Evolutionary conservation across 352 stramenopile species (phyloP).

Genomic region (Aphanomyces euteiches): DNA sequence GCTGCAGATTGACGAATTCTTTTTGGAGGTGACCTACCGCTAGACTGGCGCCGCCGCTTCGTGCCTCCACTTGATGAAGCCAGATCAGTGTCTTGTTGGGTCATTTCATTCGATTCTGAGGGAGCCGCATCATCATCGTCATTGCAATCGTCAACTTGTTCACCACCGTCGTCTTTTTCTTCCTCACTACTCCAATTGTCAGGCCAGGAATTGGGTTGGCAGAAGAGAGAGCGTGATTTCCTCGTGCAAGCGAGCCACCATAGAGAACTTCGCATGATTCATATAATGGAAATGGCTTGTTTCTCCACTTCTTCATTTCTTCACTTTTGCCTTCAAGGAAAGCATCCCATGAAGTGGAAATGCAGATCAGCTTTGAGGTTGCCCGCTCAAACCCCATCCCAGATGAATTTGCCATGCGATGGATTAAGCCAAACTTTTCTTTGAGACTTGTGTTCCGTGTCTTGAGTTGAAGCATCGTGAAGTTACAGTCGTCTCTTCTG

Average conservation of each 20-base stretch:
- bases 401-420: too few species aligned
- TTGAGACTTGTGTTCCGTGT: too few species aligned
- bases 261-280: not conserved
- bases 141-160: too few species aligned
- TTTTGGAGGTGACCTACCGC: not conserved
- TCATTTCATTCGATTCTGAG: not conserved
- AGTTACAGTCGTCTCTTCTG: too few species aligned
- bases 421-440: too few species aligned
- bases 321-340: not conserved
- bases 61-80: not conserved
- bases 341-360: not conserved
- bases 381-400: not conserved
- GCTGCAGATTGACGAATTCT: not conserved
- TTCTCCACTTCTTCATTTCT: not conserved
- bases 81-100: not conserved
- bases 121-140: too few species aligned
- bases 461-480: too few species aligned
- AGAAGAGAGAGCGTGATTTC: not conserved
- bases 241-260: not conserved
- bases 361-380: not conserved
- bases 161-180: too few species aligned
- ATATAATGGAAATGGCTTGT: constrained; percentile 7
- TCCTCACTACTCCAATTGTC: too few species aligned
- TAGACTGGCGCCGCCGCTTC: not conserved
- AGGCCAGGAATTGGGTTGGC: too few species aligned